These are phyloP conservation scores for Hanseniaspora meyeri DNA, from an alignment of 805 yeast genomes.

Conservation along the genomic window DNA sequence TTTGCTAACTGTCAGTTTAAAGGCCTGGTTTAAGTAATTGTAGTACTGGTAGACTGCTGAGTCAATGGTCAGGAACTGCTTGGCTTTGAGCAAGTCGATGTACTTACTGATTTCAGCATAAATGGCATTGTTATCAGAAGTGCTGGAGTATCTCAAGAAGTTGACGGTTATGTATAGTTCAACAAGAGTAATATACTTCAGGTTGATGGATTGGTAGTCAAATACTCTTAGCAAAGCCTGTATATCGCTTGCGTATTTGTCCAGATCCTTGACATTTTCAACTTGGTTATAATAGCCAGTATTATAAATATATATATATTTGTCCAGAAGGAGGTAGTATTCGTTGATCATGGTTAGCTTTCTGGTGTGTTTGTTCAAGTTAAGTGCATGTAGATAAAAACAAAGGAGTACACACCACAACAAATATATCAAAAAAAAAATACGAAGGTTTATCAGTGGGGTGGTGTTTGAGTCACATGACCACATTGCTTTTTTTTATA, in stretches of 20 bases:
- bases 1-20: background rate
- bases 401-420: too few species aligned
- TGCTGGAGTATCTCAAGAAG: background rate
- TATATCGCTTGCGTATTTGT: background rate
- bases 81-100: constrained; percentile 43
- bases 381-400: background rate
- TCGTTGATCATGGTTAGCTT: background rate
- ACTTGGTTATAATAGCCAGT: constrained; percentile 37
- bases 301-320: constrained; percentile 38
- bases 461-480: too few species aligned
- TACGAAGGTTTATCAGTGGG: too few species aligned
- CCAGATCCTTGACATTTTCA: background rate
- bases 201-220: constrained; percentile 15
- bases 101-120: background rate
- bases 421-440: too few species aligned
- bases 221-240: background rate
- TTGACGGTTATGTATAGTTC: constrained; percentile 59
- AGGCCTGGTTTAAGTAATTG: constrained; percentile 23
- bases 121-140: background rate
- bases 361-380: too few species aligned
- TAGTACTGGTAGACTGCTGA: constrained; percentile 25
- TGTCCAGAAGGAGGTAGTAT: constrained; percentile 26
- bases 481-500: too few species aligned
- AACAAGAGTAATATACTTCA: constrained; percentile 43
- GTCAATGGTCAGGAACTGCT: constrained; percentile 38